These are phyloP conservation scores for Cicer chorassanicum DNA, from an alignment of 306 rosid genomes.

Conservation along the genomic window DNA sequence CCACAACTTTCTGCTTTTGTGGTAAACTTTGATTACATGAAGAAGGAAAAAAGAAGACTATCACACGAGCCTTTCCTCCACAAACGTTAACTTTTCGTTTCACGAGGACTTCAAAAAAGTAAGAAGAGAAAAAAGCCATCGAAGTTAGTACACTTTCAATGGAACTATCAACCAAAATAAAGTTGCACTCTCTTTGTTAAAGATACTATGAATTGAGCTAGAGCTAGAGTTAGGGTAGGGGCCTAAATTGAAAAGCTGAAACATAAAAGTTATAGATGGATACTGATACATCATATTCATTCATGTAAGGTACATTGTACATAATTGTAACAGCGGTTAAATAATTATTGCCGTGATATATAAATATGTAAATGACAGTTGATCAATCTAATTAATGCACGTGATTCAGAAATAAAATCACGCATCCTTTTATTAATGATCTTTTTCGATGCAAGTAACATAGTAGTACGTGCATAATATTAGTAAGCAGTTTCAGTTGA, in stretches of 20 bases:
- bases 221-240: not conserved
- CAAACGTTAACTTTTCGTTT: conserved; percentile 48
- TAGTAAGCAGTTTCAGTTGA: too few relatives aligned
- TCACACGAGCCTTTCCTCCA: conserved; percentile 39
- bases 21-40: conserved; percentile 39
- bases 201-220: conserved; percentile 1
- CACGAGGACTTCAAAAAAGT: conserved; percentile 53
- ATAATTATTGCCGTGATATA: not conserved
- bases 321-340: not conserved
- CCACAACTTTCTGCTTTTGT: conserved; percentile 39
- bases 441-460: too few relatives aligned
- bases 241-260: not conserved
- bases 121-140: conserved; percentile 6
- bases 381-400: not conserved
- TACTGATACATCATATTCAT: not conserved
- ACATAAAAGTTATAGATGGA: conserved; percentile 12
- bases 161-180: conserved; percentile 41
- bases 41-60: conserved; percentile 45
- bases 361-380: not conserved
- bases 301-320: conserved; percentile 8
- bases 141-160: conserved; percentile 36
- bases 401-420: not conserved
- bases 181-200: conserved; percentile 38
- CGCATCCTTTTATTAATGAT: too few relatives aligned
- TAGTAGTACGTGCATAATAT: too few relatives aligned